Conservation (phyloP, 225 moss, liverwort and hornwort species). For the Climacium dendroides region DNA sequence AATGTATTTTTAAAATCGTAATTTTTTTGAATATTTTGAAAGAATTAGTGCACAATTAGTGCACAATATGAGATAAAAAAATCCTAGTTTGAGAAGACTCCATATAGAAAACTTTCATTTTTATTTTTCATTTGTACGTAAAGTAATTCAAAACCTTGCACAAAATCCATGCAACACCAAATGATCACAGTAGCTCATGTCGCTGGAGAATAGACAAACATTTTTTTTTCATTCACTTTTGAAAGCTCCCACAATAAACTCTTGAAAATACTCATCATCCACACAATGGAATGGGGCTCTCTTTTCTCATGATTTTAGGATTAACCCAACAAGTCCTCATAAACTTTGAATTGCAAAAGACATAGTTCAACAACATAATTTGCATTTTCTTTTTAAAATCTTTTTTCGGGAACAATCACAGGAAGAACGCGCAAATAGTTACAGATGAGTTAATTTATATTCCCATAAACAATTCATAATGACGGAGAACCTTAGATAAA, state of each 20-base stretch:
- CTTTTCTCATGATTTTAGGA: not conserved
- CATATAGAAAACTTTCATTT: not conserved
- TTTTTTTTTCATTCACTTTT: not conserved
- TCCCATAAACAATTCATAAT: not conserved
- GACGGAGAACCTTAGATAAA: too few species aligned
- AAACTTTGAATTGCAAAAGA: not conserved
- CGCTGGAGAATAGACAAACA: not conserved
- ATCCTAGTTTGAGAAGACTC: not conserved
- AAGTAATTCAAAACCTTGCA: not conserved
- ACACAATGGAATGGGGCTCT: accelerated
- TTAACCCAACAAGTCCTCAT: not conserved
- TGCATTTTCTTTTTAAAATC: accelerated
- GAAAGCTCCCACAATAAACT: accelerated
- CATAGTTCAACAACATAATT: not conserved
- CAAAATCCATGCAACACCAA: not conserved
- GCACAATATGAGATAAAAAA: too few species aligned
- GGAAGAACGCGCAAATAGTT: accelerated
- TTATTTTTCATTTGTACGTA: not conserved
- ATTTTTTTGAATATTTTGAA: not conserved
- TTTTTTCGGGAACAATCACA: not conserved
- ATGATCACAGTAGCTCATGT: accelerated
- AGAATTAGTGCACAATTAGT: too few species aligned
- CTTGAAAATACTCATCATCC: not conserved
- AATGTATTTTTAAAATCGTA: too few species aligned
- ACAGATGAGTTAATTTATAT: not conserved